Evolutionary conservation across 2,329 filamentous ascomycete genomes (phyloP), one percentile per base, ranked within the genome.

Genomic region (Trichophyton benhamiae): DNA sequence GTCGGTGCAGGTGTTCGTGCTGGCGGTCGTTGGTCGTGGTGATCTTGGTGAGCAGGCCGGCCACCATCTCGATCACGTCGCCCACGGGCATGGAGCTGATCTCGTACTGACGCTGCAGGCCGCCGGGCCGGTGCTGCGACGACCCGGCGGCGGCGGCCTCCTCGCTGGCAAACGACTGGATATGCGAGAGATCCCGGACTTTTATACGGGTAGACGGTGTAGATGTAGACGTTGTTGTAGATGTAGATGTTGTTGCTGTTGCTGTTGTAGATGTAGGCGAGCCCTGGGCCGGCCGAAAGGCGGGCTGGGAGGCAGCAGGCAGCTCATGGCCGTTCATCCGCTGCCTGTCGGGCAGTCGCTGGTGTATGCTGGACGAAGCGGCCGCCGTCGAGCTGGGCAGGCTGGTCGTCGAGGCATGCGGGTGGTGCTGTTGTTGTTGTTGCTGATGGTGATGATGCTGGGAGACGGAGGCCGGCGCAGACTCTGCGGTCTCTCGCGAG

Each of bases 31-130:
- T 99, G 62, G 92, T 96, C 2, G 89, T 90, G 4, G 94, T 97
- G 68, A 99, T 99, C 74, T 97, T 97, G 61, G 92, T 96, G 64
- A 99, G 79, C 25, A 99, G 82, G 5, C 91, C 94, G 3, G 94
- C 94, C 3, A 99, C 94, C 94, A 99, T 97, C 75, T 97, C 92
- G 71, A 99, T 99, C 67, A 99, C 89, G 71, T 99, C 92, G 66
- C 87, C 85, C 61, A 97, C 95, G 59, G 94, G 94, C 92, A 99
- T 97, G 60, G 85, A 88, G 76, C 91, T 96, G 68, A 99, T 96
- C 74, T 97, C 94, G 72, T 96, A 99, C 71, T 86, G 83, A 61
- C 82, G 80, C 76, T 76, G 67, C 13, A 48, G 46, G 25, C 13
- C 41, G 25, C 13, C 41, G 27, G 58, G 22, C 11, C 49, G 30